Percentiles rank a stretch among this genome's conserved stretches.
Conservation (phyloP, 805 yeast genomes). For the Candida coquimbonensis region DNA sequence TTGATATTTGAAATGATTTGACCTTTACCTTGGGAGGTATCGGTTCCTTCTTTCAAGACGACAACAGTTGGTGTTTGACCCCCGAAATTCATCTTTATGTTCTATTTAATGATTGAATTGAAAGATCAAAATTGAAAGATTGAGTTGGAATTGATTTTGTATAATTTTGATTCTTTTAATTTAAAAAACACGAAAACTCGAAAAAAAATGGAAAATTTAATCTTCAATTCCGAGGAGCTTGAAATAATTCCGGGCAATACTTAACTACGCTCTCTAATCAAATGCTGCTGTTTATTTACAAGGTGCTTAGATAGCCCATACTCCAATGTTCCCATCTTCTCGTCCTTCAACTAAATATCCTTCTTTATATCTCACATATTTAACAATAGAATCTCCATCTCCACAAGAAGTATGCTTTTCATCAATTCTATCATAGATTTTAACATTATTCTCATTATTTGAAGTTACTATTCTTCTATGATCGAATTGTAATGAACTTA, state of each 20-base stretch:
- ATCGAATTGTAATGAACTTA: conserved; percentile 54
- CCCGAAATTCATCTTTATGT: conserved; percentile 64
- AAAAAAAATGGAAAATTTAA: background rate
- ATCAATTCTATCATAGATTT: conserved; percentile 50
- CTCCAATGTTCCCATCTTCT: conserved; percentile 49
- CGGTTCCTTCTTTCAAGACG: conserved; percentile 96
- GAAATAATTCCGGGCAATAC: too few species aligned
- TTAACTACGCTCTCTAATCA: too few species aligned
- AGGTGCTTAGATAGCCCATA: conserved; percentile 48
- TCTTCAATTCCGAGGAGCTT: background rate
- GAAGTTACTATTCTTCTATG: conserved; percentile 47
- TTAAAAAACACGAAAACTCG: background rate
- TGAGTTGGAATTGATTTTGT: too few species aligned
- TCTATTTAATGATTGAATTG: background rate
- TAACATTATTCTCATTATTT: conserved; percentile 41
- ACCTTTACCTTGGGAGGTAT: conserved; percentile 92
- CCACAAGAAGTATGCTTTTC: conserved; percentile 51
- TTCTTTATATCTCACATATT: conserved; percentile 44
- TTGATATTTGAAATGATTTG: conserved; percentile 93
- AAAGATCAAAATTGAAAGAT: background rate
- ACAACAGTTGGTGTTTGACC: conserved; percentile 97
- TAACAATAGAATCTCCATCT: conserved; percentile 27
- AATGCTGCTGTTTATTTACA: background rate
- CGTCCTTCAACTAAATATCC: conserved; percentile 66
- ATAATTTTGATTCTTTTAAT: too few species aligned